phyloP scores from a whole-genome alignment of 805 yeast genomes.

The Danielia reshetovae region DNA sequence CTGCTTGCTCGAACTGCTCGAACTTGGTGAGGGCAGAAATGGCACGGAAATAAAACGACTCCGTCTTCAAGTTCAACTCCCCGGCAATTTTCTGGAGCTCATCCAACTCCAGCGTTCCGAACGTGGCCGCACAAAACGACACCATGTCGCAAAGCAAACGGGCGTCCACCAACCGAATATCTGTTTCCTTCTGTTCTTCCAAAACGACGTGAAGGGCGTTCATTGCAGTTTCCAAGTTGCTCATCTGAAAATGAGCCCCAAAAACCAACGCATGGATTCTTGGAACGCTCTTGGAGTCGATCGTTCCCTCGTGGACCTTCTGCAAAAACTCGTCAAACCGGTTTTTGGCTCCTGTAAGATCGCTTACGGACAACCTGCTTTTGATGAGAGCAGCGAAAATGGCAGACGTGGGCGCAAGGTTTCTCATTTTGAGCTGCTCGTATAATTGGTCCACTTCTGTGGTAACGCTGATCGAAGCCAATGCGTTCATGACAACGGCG shows the following conservation, averaged over 20 bases:
- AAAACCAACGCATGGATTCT: constrained; percentile 28
- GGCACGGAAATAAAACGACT: constrained; percentile 23
- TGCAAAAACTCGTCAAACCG: constrained; percentile 26
- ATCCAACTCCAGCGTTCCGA: constrained; percentile 19
- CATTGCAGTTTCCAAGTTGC: constrained; percentile 26
- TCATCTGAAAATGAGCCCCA: constrained; percentile 20
- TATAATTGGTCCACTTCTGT: constrained; percentile 48
- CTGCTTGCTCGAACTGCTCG: constrained; percentile 32
- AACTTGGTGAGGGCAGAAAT: constrained; percentile 26
- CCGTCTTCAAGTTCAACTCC: constrained; percentile 17
- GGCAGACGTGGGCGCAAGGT: constrained; percentile 43
- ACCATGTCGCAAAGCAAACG: constrained; percentile 17
- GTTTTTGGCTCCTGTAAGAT: constrained; percentile 30
- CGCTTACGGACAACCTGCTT: constrained; percentile 33
- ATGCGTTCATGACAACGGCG: constrained; percentile 55
- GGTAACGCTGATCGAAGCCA: constrained; percentile 48
- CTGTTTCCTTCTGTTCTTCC: constrained; percentile 12
- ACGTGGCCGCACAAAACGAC: constrained; percentile 19
- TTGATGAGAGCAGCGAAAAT: constrained; percentile 45
- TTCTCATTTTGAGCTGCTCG: constrained; percentile 42
- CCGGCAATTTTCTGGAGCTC: constrained; percentile 16
- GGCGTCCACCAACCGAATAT: constrained; percentile 15
- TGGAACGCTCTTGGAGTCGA: constrained; percentile 17
- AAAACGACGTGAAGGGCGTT: constrained; percentile 21
- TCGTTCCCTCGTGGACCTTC: constrained; percentile 16